Conservation (phyloP, 2,329 filamentous ascomycete genomes). For the Westerdykella aurantiaca region DNA sequence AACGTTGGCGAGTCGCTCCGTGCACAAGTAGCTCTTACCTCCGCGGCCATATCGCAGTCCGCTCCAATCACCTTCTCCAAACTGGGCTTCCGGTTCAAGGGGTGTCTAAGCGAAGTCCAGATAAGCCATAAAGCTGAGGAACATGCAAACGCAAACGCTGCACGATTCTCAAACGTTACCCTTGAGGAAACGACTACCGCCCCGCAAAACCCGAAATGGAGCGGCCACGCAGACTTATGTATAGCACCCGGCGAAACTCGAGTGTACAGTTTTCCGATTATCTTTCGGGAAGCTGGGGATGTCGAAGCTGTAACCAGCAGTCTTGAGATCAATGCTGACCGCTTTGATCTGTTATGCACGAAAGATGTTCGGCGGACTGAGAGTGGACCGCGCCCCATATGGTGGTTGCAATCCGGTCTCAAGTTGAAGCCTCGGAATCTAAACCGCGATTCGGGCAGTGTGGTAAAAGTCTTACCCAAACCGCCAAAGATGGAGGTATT, state of each 20-base stretch:
- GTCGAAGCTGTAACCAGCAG: constrained; percentile 60
- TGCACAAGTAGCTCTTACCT: constrained; percentile 52
- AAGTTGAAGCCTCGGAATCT: constrained; percentile 25
- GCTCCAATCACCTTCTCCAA: constrained; percentile 45
- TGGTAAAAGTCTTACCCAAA: constrained; percentile 72
- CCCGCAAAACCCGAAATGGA: constrained; percentile 39
- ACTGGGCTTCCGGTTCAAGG: constrained; percentile 50
- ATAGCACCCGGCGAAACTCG: constrained; percentile 62
- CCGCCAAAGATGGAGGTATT: constrained; percentile 84
- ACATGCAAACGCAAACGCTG: constrained; percentile 5
- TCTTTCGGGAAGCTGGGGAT: constrained; percentile 76
- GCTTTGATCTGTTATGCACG: constrained; percentile 63
- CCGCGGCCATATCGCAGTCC: constrained; percentile 42
- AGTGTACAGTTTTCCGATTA: constrained; percentile 65
- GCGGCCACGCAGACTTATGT: constrained; percentile 58
- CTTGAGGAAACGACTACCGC: constrained; percentile 25
- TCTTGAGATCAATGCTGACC: constrained; percentile 57
- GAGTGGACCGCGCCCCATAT: constrained; percentile 15
- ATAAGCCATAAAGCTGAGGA: constrained; percentile 22
- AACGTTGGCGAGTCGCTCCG: constrained; percentile 55
- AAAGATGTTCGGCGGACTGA: constrained; percentile 42
- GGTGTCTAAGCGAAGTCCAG: constrained; percentile 34
- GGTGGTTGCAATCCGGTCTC: constrained; percentile 29
- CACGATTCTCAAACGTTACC: constrained; percentile 16
- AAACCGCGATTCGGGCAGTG: constrained; percentile 38